Base-by-base conservation (phyloP, 1,139 yeast genomes). In the Geotrichum histeridarum region DNA sequence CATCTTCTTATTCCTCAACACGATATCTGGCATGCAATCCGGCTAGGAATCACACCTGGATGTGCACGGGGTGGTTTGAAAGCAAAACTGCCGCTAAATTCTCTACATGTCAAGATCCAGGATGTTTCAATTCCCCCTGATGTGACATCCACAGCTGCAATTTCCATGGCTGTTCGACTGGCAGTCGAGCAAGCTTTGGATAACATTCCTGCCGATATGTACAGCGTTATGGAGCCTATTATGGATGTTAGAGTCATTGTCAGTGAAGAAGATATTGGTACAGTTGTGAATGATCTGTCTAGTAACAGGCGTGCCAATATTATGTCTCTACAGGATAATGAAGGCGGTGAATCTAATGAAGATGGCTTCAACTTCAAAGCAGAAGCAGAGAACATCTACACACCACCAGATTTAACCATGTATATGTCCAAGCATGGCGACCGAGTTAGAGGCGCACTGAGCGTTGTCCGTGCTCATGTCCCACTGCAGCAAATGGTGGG, bases 401-500 rank as follows among this genome's bases (percentile, higher is more conserved):
- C 69, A 0, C 77, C 77, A 1, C 67, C 67, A 6, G 77, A 74
- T 58, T 64, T 67, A 51, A 75, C 77, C 5, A 63, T 72, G 70
- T 67, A 73, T 58, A 59, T 72, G 62, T 67, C 74, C 8, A 71
- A 69, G 55, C 73, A 70, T 51, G 70, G 63, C n/a, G 66, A 61
- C 33, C 62, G 69, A 30, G 54, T 54, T 48, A 57, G 58, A 14
- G 60, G 61, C 37, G 60, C 51, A 52, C 71, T 65, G 55, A 86
- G 86, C 64, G 72, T 79, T 2, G 79, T 91, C 41, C 73, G 74
- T 14, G 96, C 96, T 0, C 80, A 79, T 55, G 91, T 91, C 0
- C 98, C 99, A 8, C 74, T 93, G 63, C 78, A 84, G 59, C 95
- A 86, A 60, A 90, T 93, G 96, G 80, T 91, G 54, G 96, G 97